phyloP scores from a whole-genome alignment of 2,329 filamentous ascomycete species.

The Pseudogymnoascus sp. region DNA sequence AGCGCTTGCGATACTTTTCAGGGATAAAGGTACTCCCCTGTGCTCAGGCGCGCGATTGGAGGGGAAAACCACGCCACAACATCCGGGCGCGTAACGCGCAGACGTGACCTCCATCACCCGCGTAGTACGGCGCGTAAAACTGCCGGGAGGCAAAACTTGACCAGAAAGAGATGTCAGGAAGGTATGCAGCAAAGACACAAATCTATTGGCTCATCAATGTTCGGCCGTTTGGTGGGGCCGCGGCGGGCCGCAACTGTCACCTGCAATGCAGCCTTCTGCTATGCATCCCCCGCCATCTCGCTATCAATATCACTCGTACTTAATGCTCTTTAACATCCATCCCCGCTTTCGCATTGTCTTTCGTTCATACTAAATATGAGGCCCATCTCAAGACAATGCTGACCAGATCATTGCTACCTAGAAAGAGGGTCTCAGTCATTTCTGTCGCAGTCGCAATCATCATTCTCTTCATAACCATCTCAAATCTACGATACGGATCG shows the following conservation, averaged over 20 bases:
- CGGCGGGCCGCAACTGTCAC: neutral
- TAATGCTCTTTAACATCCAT: no score
- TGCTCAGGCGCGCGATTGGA: neutral
- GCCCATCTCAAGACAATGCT: conserved; percentile 13
- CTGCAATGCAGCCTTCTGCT: no score
- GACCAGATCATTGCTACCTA: conserved; percentile 15
- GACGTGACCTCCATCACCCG: neutral
- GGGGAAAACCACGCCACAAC: no score
- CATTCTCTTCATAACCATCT: conserved; percentile 13
- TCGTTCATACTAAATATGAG: conserved; percentile 1
- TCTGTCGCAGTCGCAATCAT: conserved; percentile 9
- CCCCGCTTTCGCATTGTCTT: neutral
- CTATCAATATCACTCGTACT: no score
- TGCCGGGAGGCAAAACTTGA: neutral
- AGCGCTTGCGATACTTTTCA: neutral
- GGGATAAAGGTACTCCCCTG: neutral
- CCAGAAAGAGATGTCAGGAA: neutral
- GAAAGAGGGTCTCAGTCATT: conserved; percentile 13
- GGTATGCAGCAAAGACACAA: no score
- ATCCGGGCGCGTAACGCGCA: no score
- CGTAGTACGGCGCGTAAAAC: neutral
- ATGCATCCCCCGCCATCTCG: no score
- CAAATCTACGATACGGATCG: neutral
- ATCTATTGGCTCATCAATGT: no score
- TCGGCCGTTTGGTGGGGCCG: neutral